Percentiles rank a stretch among this genome's conserved stretches.
Conservation (phyloP, 352 stramenopile genomes). For the Pythium coloratum region DNA sequence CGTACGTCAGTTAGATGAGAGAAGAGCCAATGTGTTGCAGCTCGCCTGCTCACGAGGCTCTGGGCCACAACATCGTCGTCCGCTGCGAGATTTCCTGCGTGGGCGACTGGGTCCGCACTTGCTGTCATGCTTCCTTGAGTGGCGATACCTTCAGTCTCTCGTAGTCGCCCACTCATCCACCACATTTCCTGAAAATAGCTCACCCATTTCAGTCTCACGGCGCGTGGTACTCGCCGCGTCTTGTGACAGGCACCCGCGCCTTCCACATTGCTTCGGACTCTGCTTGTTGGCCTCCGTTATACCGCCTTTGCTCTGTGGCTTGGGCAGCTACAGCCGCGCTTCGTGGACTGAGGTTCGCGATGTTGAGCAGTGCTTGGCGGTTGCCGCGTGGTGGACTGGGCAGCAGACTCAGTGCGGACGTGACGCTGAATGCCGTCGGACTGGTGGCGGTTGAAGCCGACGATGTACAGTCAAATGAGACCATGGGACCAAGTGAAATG, state of each 20-base stretch:
- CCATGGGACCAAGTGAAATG: background rate
- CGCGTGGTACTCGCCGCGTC: slow-evolving; percentile 10
- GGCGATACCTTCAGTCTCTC: background rate
- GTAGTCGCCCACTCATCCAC: no score
- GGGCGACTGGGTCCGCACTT: background rate
- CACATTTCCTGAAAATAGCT: slow-evolving; percentile 1
- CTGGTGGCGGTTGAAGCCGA: background rate
- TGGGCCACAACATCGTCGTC: background rate
- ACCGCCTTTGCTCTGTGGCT: background rate
- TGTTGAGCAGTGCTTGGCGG: slow-evolving; percentile 11
- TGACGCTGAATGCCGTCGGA: background rate
- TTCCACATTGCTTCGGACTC: slow-evolving; percentile 16
- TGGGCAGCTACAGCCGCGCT: background rate
- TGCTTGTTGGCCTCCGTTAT: background rate
- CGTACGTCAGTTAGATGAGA: slow-evolving; percentile 26
- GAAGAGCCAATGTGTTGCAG: slow-evolving; percentile 41
- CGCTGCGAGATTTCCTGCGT: background rate
- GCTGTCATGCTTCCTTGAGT: background rate
- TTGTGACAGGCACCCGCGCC: slow-evolving; percentile 3
- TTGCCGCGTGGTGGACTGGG: slow-evolving; percentile 11
- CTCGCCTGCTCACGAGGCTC: slow-evolving; percentile 11
- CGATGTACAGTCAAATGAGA: slow-evolving; percentile 9
- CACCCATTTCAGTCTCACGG: background rate
- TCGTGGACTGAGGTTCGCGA: slow-evolving; percentile 17
- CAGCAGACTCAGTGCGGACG: background rate